A percentile compares a stretch with the other conserved stretches of the same genome.
These are phyloP conservation scores for Boletus rubropictus DNA, from an alignment of 768 basidiomycete genomes.

Conservation along the genomic window DNA sequence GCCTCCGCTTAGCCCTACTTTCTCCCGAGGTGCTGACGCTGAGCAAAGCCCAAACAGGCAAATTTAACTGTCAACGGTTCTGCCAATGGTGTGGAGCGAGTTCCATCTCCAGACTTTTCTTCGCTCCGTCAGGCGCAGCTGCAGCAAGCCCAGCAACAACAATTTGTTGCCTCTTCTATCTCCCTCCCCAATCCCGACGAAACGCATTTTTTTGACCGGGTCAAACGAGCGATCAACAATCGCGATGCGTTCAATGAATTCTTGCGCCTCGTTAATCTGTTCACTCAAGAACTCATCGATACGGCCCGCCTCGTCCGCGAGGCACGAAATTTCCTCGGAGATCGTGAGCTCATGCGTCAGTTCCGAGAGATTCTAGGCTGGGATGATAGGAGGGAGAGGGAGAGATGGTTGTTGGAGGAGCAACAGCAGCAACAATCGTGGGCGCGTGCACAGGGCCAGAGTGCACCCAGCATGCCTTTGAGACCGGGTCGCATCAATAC, in stretches of 20 bases:
- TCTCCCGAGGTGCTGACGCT: slow-evolving; percentile 3
- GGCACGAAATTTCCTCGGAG: slow-evolving; percentile 67
- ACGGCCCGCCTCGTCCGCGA: slow-evolving; percentile 77
- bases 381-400: slow-evolving; percentile 67
- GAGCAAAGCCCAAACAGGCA: slow-evolving; percentile 21
- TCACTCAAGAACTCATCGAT: slow-evolving; percentile 91
- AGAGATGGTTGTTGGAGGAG: slow-evolving; percentile 45
- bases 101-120: slow-evolving; percentile 19
- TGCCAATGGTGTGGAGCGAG: slow-evolving; percentile 18
- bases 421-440: slow-evolving; percentile 42
- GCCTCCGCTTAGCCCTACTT: slow-evolving; percentile 1
- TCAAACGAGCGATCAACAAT: slow-evolving; percentile 65
- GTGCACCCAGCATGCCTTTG: slow-evolving; percentile 30
- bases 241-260: slow-evolving; percentile 89
- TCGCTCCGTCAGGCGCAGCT: slow-evolving; percentile 21
- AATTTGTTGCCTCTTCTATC: slow-evolving; percentile 14
- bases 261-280: slow-evolving; percentile 89
- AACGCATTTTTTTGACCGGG: slow-evolving; percentile 86
- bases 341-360: slow-evolving; percentile 72
- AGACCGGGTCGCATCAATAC: slow-evolving; percentile 60
- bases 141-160: slow-evolving; percentile 21
- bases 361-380: slow-evolving; percentile 86
- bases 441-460: slow-evolving; percentile 45
- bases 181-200: slow-evolving; percentile 41
- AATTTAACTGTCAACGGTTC: slow-evolving; percentile 14